Evolutionary conservation across 2,329 filamentous ascomycete species (phyloP), one percentile per base, ranked within the genome.

Genomic region (Scedosporium minutisporum): DNA sequence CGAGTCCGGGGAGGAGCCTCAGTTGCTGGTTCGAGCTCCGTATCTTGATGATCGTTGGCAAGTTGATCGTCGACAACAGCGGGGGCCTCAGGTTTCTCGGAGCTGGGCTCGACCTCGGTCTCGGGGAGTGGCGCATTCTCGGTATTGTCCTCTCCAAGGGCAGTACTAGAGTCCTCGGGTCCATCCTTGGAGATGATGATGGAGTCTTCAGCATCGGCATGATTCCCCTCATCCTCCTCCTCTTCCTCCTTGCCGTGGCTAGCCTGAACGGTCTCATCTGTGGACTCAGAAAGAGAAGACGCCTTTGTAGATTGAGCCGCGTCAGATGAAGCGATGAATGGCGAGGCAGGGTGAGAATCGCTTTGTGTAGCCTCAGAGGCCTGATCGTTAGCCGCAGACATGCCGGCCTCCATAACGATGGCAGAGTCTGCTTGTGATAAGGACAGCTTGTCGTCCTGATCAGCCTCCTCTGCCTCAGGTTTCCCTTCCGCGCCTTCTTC

Each of bases 261-360:
- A 12, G 72, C 74, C 55, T 79, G 76, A 1, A 83, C 71, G 4
- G 84, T 86, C 68, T 85, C 83, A 64, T 87, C 81, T 1, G 84
- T 87, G 1, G 81, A 83, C 64, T 86, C 85, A 5, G 84, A 87
- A 9, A 87, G 70, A 0, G 85, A 87, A 0, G 84, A 87, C 3
- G 85, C 85, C 67, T 82, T 84, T 6, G 85, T 87, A 2, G 84
- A 87, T 59, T 81, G 78, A 14, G 78, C 82, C 46, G 80, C 74
- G 63, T 87, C 84, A 5, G 83, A 86, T 16, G 77, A 78, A 21
- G 74, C 74, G 55, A 78, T 78, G 23, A 80, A 70, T 0, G 84
- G 84, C 14, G 84, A 87, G 10, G 80, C 72, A 4, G 84, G 82
- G 61, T 81, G 82, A 2, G 84, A 87, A 69, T 86, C 83, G 23